Evolutionary conservation across 495 filamentous ascomycete species (phyloP).

Genomic region (Cercophora samala): DNA sequence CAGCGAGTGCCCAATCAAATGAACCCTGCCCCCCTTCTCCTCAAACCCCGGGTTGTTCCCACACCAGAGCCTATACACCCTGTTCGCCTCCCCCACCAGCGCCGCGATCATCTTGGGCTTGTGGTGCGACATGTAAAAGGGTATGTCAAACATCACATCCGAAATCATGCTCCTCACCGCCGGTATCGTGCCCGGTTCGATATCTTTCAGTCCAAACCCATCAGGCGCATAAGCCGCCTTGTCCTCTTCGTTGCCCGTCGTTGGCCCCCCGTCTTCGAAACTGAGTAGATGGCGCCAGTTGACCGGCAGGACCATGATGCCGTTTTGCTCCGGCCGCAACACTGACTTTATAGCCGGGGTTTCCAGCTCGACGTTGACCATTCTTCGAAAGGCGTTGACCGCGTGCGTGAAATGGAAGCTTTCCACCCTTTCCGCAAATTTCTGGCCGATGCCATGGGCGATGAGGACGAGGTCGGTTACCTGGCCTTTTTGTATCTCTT

Average conservation of each 20-base stretch:
- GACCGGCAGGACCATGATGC: conserved; percentile 56
- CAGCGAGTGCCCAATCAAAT: conserved; percentile 88
- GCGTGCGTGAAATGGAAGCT: conserved; percentile 96
- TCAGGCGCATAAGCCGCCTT: conserved; percentile 50
- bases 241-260: conserved; percentile 40
- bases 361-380: conserved; percentile 79
- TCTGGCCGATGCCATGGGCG: conserved; percentile 94
- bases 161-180: conserved; percentile 86
- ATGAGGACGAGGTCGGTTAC: conserved; percentile 87
- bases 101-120: conserved; percentile 92
- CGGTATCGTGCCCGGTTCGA: conserved; percentile 86
- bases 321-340: conserved; percentile 62
- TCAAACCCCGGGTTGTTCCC: conserved; percentile 84
- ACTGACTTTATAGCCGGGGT: conserved; percentile 67
- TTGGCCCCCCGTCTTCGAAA: conserved; percentile 69
- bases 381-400: conserved; percentile 84
- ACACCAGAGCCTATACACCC: conserved; percentile 91
- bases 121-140: conserved; percentile 94
- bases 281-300: conserved; percentile 90
- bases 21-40: conserved; percentile 74
- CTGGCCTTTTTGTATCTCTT: conserved; percentile 61
- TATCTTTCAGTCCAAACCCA: conserved; percentile 77
- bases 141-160: conserved; percentile 96
- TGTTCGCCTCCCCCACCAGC: conserved; percentile 86
- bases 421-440: conserved; percentile 91